phyloP scores from a whole-genome alignment of 2,329 filamentous ascomycete species.

The Daldinia sp. region DNA sequence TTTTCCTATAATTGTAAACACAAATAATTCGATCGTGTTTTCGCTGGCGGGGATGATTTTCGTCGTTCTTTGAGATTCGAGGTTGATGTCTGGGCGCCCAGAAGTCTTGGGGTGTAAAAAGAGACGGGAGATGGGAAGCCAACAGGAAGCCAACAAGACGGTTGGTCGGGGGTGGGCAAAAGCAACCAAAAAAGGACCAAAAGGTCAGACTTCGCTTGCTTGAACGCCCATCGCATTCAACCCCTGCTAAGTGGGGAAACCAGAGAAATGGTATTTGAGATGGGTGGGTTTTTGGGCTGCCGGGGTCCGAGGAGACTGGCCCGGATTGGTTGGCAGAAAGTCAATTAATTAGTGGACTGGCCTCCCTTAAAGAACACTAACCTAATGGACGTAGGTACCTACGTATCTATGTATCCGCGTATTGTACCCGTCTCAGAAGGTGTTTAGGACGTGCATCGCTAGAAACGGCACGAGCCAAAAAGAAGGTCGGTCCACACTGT shows the following conservation, averaged over 20 bases:
- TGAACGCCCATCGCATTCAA: slow-evolving; percentile 13
- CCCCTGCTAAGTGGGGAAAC: slow-evolving; percentile 37
- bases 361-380: slow-evolving; percentile 16
- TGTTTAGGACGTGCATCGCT: slow-evolving; percentile 29
- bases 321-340: slow-evolving; percentile 27
- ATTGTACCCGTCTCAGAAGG: slow-evolving; percentile 38
- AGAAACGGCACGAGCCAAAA: slow-evolving; percentile 18
- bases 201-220: slow-evolving; percentile 16
- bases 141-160: slow-evolving; percentile 31
- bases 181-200: slow-evolving; percentile 21
- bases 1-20: neutral
- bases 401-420: neutral
- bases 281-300: slow-evolving; percentile 16
- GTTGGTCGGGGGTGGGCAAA: slow-evolving; percentile 29
- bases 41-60: slow-evolving; percentile 32
- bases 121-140: slow-evolving; percentile 43
- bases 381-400: neutral
- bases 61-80: slow-evolving; percentile 43
- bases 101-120: slow-evolving; percentile 51
- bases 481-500: slow-evolving; percentile 20
- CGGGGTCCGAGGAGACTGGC: slow-evolving; percentile 4
- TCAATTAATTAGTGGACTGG: slow-evolving; percentile 27
- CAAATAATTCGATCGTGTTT: slow-evolving; percentile 1
- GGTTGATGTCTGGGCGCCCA: slow-evolving; percentile 57
- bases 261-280: slow-evolving; percentile 14